A percentile compares a stretch with the other conserved stretches of the same genome.
Conservation (phyloP, 257 asterid species). For the Paulownia fortunei region DNA sequence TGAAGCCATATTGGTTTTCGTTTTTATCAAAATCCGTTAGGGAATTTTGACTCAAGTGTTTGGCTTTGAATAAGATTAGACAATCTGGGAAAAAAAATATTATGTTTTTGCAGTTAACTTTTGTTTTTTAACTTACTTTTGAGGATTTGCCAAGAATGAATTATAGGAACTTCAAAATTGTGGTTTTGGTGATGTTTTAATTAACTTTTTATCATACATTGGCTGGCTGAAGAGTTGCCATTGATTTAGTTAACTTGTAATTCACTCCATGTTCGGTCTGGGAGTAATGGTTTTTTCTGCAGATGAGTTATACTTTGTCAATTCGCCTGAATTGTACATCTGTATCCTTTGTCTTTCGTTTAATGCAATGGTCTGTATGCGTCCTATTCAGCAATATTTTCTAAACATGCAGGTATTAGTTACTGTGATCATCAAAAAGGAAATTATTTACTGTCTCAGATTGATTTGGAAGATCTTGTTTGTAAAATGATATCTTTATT, state of each 20-base stretch:
- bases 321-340: too few species aligned
- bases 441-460: neutral
- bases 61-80: slow-evolving; percentile 33
- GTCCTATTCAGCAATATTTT: too few species aligned
- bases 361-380: neutral
- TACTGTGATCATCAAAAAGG: too few species aligned
- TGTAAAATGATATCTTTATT: neutral
- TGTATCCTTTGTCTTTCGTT: too few species aligned
- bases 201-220: neutral
- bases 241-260: too few species aligned
- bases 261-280: too few species aligned
- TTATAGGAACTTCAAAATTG: neutral
- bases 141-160: neutral
- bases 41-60: slow-evolving; percentile 45
- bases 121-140: neutral
- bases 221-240: neutral
- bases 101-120: slow-evolving; percentile 3
- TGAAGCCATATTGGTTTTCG: slow-evolving; percentile 36
- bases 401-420: neutral
- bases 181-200: neutral
- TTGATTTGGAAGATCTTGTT: neutral
- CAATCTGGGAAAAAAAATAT: slow-evolving; percentile 22
- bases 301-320: too few species aligned
- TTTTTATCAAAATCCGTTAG: slow-evolving; percentile 41
- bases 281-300: too few species aligned